These are phyloP conservation scores for Boletus rubropictus DNA, from an alignment of 768 basidiomycete species.

Conservation along the genomic window DNA sequence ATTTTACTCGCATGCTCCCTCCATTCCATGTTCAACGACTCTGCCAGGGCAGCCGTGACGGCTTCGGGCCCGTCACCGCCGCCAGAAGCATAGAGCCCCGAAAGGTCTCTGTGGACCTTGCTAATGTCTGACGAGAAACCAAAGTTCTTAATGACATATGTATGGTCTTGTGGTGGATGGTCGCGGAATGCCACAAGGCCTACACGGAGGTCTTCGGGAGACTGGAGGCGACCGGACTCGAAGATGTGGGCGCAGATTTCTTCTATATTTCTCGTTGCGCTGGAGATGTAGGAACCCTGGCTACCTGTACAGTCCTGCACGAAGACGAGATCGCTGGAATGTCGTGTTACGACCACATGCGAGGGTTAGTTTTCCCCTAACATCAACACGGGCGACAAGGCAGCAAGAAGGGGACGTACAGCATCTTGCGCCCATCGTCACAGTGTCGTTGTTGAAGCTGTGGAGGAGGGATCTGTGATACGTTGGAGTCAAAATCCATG, in stretches of 20 bases:
- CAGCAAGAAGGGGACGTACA: constrained; percentile 43
- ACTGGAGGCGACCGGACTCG: constrained; percentile 87
- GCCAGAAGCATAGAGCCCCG: constrained; percentile 79
- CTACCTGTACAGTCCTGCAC: constrained; percentile 94
- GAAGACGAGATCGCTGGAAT: constrained; percentile 81
- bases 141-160: constrained; percentile 90
- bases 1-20: constrained; percentile 84
- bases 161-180: constrained; percentile 96
- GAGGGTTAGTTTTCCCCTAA: constrained; percentile 16
- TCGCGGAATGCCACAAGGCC: constrained; percentile 94
- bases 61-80: constrained; percentile 97
- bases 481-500: constrained; percentile 57
- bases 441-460: constrained; percentile 33
- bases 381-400: neutral
- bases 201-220: constrained; percentile 81
- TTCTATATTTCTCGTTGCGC: constrained; percentile 94
- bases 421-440: constrained; percentile 58
- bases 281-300: constrained; percentile 86
- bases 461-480: constrained; percentile 30
- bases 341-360: neutral
- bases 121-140: constrained; percentile 90
- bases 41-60: constrained; percentile 87
- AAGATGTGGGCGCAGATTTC: constrained; percentile 92
- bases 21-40: constrained; percentile 89
- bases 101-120: constrained; percentile 79